Evolutionary conservation across 441 rosid species (phyloP).

Genomic region (Gossypium laxum): DNA sequence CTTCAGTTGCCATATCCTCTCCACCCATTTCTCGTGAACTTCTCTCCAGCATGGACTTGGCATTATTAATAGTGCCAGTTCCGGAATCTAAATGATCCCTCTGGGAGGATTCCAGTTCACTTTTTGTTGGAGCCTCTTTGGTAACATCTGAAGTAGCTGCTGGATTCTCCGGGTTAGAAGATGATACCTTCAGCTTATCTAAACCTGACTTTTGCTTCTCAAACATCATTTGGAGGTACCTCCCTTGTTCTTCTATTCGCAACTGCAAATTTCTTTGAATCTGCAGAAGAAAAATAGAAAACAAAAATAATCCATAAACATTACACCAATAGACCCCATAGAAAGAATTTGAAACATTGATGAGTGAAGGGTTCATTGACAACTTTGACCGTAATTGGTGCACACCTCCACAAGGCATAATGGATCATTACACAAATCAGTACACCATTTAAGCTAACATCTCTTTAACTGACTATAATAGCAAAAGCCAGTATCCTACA

Average conservation of each 20-base stretch:
- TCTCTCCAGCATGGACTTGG: conserved; percentile 20
- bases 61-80: conserved; percentile 1
- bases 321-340: not conserved
- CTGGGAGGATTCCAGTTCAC: conserved; percentile 25
- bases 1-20: conserved; percentile 22
- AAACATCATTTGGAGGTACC: conserved; percentile 84
- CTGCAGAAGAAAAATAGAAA: conserved; percentile 28
- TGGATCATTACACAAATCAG: not conserved
- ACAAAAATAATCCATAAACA: not conserved
- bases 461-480: not conserved
- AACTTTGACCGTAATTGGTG: not conserved
- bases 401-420: not conserved
- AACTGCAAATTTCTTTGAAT: conserved; percentile 87
- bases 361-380: not conserved
- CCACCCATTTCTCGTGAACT: conserved; percentile 17
- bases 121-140: conserved; percentile 25
- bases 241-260: conserved; percentile 90
- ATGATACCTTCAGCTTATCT: conserved; percentile 42
- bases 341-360: not conserved
- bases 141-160: conserved; percentile 24
- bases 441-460: not conserved
- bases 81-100: conserved; percentile 20
- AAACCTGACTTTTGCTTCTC: conserved; percentile 73
- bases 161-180: conserved; percentile 38
- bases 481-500: not conserved